Evolutionary conservation across 805 yeast species (phyloP).

Genomic region (Starmerella bacillaris): DNA sequence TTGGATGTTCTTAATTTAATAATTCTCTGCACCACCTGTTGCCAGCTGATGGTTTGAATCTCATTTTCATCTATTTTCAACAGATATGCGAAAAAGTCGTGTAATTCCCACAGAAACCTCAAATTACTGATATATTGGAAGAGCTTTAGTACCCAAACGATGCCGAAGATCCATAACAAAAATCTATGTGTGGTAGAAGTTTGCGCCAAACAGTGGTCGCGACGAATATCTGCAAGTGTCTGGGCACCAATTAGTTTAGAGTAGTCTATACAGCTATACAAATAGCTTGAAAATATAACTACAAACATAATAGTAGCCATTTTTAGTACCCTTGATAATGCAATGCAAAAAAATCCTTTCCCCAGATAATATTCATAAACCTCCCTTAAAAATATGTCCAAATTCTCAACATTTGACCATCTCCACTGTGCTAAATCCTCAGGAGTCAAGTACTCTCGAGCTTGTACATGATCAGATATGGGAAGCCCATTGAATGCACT

Average conservation of each 20-base stretch:
- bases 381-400: slow-evolving; percentile 71
- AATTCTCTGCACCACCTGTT: slow-evolving; percentile 56
- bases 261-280: slow-evolving; percentile 67
- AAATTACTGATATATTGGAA: slow-evolving; percentile 38
- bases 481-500: background rate
- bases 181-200: slow-evolving; percentile 35
- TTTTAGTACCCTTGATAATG: slow-evolving; percentile 47
- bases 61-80: slow-evolving; percentile 62
- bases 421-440: slow-evolving; percentile 75
- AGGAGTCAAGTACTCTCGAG: slow-evolving; percentile 27
- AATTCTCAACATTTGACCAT: slow-evolving; percentile 90
- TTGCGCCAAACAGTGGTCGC: slow-evolving; percentile 32
- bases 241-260: slow-evolving; percentile 25
- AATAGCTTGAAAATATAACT: slow-evolving; percentile 56
- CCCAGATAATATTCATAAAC: slow-evolving; percentile 70
- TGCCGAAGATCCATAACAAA: slow-evolving; percentile 43
- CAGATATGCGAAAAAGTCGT: slow-evolving; percentile 55
- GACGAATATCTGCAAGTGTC: slow-evolving; percentile 26
- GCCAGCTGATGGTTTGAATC: slow-evolving; percentile 87
- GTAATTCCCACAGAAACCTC: slow-evolving; percentile 52
- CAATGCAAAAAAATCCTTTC: slow-evolving; percentile 67
- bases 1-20: slow-evolving; percentile 45
- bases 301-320: slow-evolving; percentile 62
- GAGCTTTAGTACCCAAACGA: slow-evolving; percentile 26
- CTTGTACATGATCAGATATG: background rate